Evolutionary conservation across 768 basidiomycete species (phyloP).

Genomic region (Mycena epipterygia): DNA sequence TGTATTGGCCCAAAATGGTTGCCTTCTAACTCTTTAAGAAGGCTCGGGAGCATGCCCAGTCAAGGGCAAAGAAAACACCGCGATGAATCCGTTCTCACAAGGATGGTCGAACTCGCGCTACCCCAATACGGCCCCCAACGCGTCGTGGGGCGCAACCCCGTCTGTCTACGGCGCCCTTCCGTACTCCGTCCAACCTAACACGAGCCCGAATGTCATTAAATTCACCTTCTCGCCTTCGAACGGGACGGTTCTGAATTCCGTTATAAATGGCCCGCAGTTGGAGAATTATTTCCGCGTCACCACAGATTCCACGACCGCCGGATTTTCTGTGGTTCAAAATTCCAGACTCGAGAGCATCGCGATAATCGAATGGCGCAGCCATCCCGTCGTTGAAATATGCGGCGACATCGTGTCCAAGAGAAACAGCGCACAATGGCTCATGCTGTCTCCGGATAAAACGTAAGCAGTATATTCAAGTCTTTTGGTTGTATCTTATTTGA

Average conservation of each 20-base stretch:
- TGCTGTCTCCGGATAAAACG: slow-evolving; percentile 52
- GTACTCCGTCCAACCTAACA: slow-evolving; percentile 6
- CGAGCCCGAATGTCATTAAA: slow-evolving; percentile 47
- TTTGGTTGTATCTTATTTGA: neutral
- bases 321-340: slow-evolving; percentile 53
- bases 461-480: slow-evolving; percentile 19
- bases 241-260: slow-evolving; percentile 53
- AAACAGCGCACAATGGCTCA: slow-evolving; percentile 52
- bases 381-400: slow-evolving; percentile 49
- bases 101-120: slow-evolving; percentile 21
- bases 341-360: slow-evolving; percentile 48
- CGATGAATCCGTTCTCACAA: slow-evolving; percentile 33
- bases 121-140: neutral
- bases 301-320: slow-evolving; percentile 48
- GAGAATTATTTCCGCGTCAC: slow-evolving; percentile 54
- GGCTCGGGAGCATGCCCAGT: neutral
- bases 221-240: slow-evolving; percentile 52
- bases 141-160: neutral
- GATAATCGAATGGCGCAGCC: slow-evolving; percentile 53
- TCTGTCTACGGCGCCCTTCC: slow-evolving; percentile 19
- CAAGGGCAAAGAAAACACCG: neutral
- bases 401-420: slow-evolving; percentile 47
- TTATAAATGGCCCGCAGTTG: slow-evolving; percentile 52
- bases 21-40: too few relatives aligned
- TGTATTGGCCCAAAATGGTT: too few relatives aligned